Percentiles rank a stretch among this genome's conserved stretches.
phyloP scores from a whole-genome alignment of 2,329 filamentous ascomycete genomes.

The Pseudogymnoascus sp. region DNA sequence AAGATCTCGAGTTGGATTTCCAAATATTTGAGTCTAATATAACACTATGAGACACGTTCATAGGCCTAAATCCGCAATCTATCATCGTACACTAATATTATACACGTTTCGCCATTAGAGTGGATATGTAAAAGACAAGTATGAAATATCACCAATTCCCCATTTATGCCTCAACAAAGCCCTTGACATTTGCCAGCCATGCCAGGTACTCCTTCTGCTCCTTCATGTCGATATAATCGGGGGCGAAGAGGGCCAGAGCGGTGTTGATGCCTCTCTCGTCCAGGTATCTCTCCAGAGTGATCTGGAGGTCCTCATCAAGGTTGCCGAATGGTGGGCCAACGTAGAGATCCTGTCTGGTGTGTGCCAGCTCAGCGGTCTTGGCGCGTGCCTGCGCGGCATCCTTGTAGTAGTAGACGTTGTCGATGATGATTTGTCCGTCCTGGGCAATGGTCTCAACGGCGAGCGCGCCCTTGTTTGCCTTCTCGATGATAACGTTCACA shows the following conservation, averaged over 20 bases:
- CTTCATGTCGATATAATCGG: constrained; percentile 96
- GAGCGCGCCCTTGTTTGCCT: constrained; percentile 71
- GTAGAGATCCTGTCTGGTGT: constrained; percentile 71
- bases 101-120: constrained; percentile 12
- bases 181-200: constrained; percentile 84
- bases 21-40: neutral
- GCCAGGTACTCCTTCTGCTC: constrained; percentile 94
- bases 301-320: constrained; percentile 92
- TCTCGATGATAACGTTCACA: constrained; percentile 82
- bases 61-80: neutral
- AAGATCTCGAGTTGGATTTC: neutral
- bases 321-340: constrained; percentile 87
- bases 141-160: neutral
- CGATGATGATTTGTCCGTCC: constrained; percentile 78
- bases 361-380: constrained; percentile 67
- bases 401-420: constrained; percentile 84
- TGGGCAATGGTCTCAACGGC: constrained; percentile 80
- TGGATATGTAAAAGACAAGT: constrained; percentile 9
- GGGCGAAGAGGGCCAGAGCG: constrained; percentile 79
- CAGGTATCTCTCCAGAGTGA: constrained; percentile 84
- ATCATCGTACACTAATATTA: constrained; percentile 6
- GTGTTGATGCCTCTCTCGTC: constrained; percentile 90
- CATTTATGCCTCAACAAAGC: constrained; percentile 65
- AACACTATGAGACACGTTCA: neutral
- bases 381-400: constrained; percentile 71